phyloP scores from a whole-genome alignment of 176 grass and related monocot species.

The Aegilops umbellulata region DNA sequence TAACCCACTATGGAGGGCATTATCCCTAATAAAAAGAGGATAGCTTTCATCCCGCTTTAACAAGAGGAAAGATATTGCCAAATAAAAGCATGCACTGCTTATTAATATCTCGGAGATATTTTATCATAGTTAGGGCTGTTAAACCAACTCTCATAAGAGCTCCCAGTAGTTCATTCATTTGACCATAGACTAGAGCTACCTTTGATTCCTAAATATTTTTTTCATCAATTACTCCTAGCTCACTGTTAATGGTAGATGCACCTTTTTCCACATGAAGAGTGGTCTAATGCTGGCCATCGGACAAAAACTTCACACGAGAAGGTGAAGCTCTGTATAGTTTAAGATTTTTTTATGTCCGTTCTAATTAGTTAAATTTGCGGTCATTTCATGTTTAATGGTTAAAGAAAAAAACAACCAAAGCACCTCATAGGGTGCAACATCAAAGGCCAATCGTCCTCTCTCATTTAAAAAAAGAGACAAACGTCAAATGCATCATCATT shows the following conservation, averaged over 20 bases:
- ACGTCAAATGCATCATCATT: no score
- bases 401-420: no score
- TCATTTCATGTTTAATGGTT: no score
- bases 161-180: background rate
- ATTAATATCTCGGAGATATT: background rate
- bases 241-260: background rate
- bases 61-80: background rate
- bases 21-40: background rate
- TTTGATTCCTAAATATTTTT: background rate
- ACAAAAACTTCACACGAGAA: no score
- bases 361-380: no score
- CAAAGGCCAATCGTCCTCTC: no score
- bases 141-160: background rate
- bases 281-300: no score
- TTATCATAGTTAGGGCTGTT: background rate
- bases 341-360: no score
- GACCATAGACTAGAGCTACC: background rate
- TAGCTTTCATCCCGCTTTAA: background rate
- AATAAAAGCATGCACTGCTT: background rate
- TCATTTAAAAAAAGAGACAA: no score
- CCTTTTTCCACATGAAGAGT: no score
- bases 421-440: no score
- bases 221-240: background rate
- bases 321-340: no score
- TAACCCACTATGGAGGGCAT: background rate